Evolutionary conservation across 1,139 yeast genomes (phyloP).

Genomic region (Geotrichum siamense): DNA sequence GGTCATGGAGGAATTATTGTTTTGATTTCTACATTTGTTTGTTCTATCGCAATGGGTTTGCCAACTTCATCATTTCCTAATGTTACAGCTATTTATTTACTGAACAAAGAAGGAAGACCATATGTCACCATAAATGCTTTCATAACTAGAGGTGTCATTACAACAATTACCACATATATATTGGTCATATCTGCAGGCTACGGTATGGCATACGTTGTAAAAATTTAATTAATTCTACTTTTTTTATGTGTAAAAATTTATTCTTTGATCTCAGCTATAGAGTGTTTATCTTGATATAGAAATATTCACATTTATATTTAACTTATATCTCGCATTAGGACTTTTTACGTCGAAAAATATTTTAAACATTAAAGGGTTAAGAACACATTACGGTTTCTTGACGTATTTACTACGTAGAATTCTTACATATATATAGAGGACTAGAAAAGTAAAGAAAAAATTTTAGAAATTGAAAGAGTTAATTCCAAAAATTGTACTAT

Average conservation of each 20-base stretch:
- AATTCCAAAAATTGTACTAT: too few relatives aligned
- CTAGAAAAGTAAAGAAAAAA: too few relatives aligned
- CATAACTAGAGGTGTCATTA: constrained; percentile 81
- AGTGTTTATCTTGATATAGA: background rate
- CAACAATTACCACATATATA: constrained; percentile 62
- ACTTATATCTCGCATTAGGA: too few relatives aligned
- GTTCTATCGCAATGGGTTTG: constrained; percentile 91
- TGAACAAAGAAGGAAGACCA: constrained; percentile 81
- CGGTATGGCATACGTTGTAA: constrained; percentile 35
- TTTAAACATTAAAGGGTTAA: background rate
- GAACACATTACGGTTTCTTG: too few relatives aligned
- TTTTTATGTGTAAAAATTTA: background rate
- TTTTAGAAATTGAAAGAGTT: too few relatives aligned
- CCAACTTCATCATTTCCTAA: constrained; percentile 97
- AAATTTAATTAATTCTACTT: background rate
- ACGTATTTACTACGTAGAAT: too few relatives aligned
- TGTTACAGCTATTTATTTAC: constrained; percentile 87
- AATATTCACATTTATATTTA: background rate
- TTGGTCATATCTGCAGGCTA: constrained; percentile 76
- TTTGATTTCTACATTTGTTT: constrained; percentile 75
- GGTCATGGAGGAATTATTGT: constrained; percentile 69
- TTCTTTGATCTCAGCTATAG: background rate
- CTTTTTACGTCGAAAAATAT: background rate
- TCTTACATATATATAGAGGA: too few relatives aligned
- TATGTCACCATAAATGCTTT: constrained; percentile 77